Percentiles rank a stretch among this genome's conserved stretches.
Conservation (phyloP, 257 asterid species). For the Scutellaria baicalensis region DNA sequence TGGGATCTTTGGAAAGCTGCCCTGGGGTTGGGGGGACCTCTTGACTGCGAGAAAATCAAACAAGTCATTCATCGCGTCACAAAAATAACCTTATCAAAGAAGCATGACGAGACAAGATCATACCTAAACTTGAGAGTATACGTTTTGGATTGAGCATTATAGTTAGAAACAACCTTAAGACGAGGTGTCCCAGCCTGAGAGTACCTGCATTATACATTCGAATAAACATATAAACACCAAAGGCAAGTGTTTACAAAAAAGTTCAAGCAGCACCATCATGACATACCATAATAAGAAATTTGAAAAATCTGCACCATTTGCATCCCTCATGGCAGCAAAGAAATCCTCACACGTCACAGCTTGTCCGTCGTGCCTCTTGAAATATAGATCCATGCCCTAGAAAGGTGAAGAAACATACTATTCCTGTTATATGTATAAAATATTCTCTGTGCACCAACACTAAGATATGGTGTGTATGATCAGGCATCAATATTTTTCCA, state of each 20-base stretch:
- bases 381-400: constrained; percentile 85
- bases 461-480: not conserved
- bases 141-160: constrained; percentile 53
- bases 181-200: constrained; percentile 98
- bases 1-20: constrained; percentile 77
- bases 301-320: constrained; percentile 73
- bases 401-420: not conserved
- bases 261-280: constrained; percentile 11
- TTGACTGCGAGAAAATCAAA: constrained; percentile 53
- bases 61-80: constrained; percentile 2
- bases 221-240: constrained; percentile 4
- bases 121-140: constrained; percentile 84
- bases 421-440: not conserved
- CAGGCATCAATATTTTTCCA: not conserved
- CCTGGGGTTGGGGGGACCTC: constrained; percentile 92
- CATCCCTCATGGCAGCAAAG: constrained; percentile 97
- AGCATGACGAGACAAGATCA: constrained; percentile 1
- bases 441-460: not conserved
- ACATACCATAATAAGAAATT: constrained; percentile 82
- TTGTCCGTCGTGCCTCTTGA: constrained; percentile 85
- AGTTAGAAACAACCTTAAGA: constrained; percentile 55
- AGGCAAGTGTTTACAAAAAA: not conserved
- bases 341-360: constrained; percentile 90
- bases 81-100: not conserved
- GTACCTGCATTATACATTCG: constrained; percentile 53